A percentile compares a stretch with the other conserved stretches of the same genome.
Conservation (phyloP, 352 stramenopile species). For the Phytophthora macrochlamydospora region DNA sequence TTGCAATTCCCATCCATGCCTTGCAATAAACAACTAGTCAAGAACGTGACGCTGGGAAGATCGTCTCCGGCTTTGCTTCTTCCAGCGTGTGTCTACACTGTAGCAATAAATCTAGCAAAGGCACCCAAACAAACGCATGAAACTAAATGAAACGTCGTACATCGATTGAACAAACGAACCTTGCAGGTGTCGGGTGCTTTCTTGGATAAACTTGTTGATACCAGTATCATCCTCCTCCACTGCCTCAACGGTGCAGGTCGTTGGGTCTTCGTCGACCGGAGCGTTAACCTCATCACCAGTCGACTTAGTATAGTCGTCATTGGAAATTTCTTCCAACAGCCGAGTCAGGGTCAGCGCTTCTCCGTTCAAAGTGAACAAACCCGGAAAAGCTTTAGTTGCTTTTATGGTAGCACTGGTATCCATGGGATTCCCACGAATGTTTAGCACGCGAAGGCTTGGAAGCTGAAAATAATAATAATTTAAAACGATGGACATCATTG, state of each 20-base stretch:
- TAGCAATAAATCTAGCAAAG: conserved; percentile 23
- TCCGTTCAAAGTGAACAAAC: conserved; percentile 58
- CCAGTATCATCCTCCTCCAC: conserved; percentile 13
- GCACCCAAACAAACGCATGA: not conserved
- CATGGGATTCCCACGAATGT: conserved; percentile 46
- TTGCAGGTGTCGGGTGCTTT: conserved; percentile 30
- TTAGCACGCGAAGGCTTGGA: conserved; percentile 52
- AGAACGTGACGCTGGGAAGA: conserved; percentile 18
- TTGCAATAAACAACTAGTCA: not conserved
- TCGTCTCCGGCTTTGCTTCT: conserved; percentile 10
- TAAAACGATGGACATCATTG: not conserved
- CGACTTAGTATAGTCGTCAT: not conserved
- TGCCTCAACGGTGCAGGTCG: not conserved
- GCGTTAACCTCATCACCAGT: not conserved
- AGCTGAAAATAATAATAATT: conserved; percentile 25
- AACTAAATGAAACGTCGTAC: not conserved
- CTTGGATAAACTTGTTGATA: conserved; percentile 24
- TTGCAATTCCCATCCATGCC: conserved; percentile 2
- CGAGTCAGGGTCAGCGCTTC: conserved; percentile 53
- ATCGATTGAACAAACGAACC: conserved; percentile 5
- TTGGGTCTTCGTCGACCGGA: not conserved
- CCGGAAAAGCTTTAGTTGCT: conserved; percentile 34
- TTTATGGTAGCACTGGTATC: conserved; percentile 21
- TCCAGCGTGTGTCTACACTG: conserved; percentile 25
- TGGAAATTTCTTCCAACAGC: conserved; percentile 21